Evolutionary conservation across 768 basidiomycete species (phyloP).

Genomic region (Cytidiella melzeri): DNA sequence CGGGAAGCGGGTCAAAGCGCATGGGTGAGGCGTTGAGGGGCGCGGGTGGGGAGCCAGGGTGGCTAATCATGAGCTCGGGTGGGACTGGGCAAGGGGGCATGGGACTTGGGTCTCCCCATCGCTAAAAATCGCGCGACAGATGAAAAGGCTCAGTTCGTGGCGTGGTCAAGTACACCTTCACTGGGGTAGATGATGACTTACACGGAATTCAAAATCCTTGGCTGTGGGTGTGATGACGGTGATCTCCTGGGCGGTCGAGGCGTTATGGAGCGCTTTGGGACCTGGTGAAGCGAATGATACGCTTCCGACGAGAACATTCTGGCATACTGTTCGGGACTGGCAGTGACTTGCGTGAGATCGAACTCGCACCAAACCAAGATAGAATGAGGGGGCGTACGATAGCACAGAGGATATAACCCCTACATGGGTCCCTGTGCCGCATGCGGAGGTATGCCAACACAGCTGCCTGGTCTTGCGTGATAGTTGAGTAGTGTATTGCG

Average conservation of each 20-base stretch:
- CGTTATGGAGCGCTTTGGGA: slow-evolving; percentile 71
- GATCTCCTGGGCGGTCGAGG: slow-evolving; percentile 79
- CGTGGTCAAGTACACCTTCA: not conserved
- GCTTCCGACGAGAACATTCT: slow-evolving; percentile 70
- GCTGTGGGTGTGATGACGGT: slow-evolving; percentile 58
- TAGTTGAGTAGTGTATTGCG: slow-evolving; percentile 70
- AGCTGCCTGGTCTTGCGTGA: slow-evolving; percentile 73
- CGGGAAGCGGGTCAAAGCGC: slow-evolving; percentile 57
- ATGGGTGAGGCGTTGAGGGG: slow-evolving; percentile 24
- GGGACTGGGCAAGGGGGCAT: slow-evolving; percentile 31
- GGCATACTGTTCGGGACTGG: slow-evolving; percentile 62
- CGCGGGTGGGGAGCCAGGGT: slow-evolving; percentile 6
- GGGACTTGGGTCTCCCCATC: slow-evolving; percentile 29
- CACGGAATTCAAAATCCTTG: slow-evolving; percentile 32
- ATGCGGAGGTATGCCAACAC: slow-evolving; percentile 73
- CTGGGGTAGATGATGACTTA: slow-evolving; percentile 13
- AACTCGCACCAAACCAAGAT: not conserved
- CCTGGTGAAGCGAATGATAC: slow-evolving; percentile 74
- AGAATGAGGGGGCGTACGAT: slow-evolving; percentile 45
- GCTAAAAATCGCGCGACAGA: slow-evolving; percentile 12
- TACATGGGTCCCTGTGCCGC: slow-evolving; percentile 72
- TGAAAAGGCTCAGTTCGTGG: not conserved
- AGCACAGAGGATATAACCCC: slow-evolving; percentile 69
- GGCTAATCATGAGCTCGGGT: slow-evolving; percentile 7
- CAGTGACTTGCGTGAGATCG: not conserved